Percentiles rank a stretch among this genome's conserved stretches.
Conservation (phyloP, 257 asterid species). For the Solanum bulbocastanum region DNA sequence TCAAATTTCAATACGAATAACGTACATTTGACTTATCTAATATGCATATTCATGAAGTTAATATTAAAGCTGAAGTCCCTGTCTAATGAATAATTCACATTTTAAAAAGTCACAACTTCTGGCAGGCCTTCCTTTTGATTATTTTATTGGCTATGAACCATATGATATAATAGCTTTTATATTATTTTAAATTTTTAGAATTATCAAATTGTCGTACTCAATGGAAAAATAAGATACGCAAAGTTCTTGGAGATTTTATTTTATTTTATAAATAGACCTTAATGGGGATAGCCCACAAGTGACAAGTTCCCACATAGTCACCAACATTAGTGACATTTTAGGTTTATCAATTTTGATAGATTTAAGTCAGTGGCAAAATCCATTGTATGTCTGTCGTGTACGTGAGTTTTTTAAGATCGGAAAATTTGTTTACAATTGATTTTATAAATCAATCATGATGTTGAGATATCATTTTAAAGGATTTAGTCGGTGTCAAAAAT, state of each 20-base stretch:
- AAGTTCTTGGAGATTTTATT: background rate
- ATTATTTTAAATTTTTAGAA: background rate
- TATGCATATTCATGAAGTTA: background rate
- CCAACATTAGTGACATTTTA: background rate
- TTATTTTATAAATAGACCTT: background rate
- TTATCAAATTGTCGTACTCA: background rate
- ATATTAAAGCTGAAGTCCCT: background rate
- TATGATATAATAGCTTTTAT: background rate
- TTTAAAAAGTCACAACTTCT: background rate
- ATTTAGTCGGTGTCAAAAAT: background rate
- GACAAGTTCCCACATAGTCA: background rate
- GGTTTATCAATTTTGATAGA: background rate
- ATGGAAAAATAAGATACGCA: background rate
- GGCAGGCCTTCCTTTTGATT: background rate
- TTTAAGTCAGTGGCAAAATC: background rate
- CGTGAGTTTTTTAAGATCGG: background rate
- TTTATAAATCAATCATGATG: background rate
- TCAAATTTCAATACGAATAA: background rate
- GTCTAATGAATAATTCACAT: background rate
- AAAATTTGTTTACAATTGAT: background rate
- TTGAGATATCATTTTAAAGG: background rate
- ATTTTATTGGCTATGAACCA: background rate
- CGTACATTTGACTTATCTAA: background rate
- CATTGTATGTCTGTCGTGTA: background rate
- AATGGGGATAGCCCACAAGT: background rate